These are phyloP conservation scores for Fusarium piperis DNA, from an alignment of 2,329 filamentous ascomycete species.

Conservation along the genomic window DNA sequence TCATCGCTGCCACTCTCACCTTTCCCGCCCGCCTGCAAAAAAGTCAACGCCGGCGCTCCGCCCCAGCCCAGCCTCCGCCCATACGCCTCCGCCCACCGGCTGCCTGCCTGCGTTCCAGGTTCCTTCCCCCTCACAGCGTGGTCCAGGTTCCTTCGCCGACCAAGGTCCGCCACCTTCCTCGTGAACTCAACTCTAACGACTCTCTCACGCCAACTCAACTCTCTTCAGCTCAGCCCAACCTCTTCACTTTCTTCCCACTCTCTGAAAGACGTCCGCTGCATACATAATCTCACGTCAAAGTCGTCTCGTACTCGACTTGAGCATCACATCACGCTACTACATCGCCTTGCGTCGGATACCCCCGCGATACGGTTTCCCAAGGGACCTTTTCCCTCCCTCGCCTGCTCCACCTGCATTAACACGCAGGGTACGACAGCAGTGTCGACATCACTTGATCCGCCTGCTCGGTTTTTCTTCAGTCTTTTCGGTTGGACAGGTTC, in stretches of 20 bases:
- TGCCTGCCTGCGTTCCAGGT: conserved; percentile 35
- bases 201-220: conserved; percentile 21
- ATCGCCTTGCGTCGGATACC: conserved; percentile 26
- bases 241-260: conserved; percentile 8
- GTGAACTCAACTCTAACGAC: conserved; percentile 30
- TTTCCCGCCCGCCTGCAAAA: not conserved
- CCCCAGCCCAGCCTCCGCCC: conserved; percentile 16
- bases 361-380: conserved; percentile 24
- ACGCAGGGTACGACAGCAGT: conserved; percentile 33
- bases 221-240: conserved; percentile 14
- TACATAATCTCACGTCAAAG: conserved; percentile 13
- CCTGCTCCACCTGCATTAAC: conserved; percentile 40
- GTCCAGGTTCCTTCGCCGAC: conserved; percentile 28
- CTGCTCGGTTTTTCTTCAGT: conserved; percentile 14
- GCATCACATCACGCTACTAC: conserved; percentile 22
- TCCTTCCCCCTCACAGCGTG: conserved; percentile 23
- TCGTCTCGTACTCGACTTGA: not conserved
- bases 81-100: conserved; percentile 21
- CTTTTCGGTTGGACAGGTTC: conserved; percentile 6
- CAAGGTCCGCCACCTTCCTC: conserved; percentile 31
- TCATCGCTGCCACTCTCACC: not conserved
- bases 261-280: conserved; percentile 10
- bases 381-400: conserved; percentile 26
- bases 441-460: conserved; percentile 21
- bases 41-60: conserved; percentile 7